phyloP scores from a whole-genome alignment of 2,329 filamentous ascomycete genomes.

The Talaromyces pinophilus region DNA sequence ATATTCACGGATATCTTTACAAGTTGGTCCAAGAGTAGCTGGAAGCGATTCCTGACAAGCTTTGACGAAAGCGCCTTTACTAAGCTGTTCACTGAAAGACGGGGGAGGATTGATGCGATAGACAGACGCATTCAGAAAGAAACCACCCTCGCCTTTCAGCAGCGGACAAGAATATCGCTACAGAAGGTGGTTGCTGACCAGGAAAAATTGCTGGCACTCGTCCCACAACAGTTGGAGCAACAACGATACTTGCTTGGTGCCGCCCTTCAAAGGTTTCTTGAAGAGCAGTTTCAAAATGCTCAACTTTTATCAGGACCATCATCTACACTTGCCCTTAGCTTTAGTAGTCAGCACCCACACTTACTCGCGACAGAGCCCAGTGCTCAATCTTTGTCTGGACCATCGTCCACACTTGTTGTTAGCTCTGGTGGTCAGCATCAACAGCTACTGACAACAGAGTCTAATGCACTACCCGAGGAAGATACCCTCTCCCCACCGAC shows the following conservation, averaged over 20 bases:
- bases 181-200: not conserved
- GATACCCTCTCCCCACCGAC: not conserved
- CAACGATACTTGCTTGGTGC: constrained; percentile 3
- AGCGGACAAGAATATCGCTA: not conserved
- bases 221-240: not conserved
- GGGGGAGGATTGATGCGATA: constrained; percentile 4
- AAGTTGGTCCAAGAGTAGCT: constrained; percentile 14
- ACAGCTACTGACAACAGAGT: not conserved
- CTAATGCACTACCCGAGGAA: not conserved
- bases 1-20: constrained; percentile 16
- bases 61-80: constrained; percentile 9
- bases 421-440: not conserved
- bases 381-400: not conserved
- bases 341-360: not conserved
- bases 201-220: not conserved
- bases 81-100: constrained; percentile 3
- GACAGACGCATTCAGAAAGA: not conserved
- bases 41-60: constrained; percentile 8
- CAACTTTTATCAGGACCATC: not conserved
- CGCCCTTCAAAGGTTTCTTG: not conserved
- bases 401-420: not conserved
- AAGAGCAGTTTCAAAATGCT: not conserved
- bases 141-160: not conserved
- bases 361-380: not conserved
- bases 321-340: not conserved